Evolutionary conservation across 257 asterid genomes (phyloP), one percentile per base, ranked within the genome.

Genomic region (Salvia hispanica): DNA sequence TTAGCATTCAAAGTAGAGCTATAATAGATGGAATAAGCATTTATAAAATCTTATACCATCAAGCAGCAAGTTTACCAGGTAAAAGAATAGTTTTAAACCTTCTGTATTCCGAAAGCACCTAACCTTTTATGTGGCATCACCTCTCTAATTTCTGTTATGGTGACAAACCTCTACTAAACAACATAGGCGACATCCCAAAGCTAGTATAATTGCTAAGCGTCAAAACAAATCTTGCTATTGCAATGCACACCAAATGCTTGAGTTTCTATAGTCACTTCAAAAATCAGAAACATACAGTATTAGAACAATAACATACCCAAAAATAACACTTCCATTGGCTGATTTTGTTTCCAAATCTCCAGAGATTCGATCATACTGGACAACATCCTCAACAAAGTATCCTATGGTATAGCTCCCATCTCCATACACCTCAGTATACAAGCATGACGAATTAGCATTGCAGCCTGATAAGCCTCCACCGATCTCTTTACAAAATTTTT

Each of bases 321-420:
- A 94, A 74, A 91, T 84, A 79, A 91, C 97, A 75, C 85, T 94
- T 79, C 99, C 99, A 70, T 94, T 94, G 33, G 96, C 81, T 3
- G 93, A 78, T 62, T 81, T 84, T 54, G 99, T 94, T 74, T 94
- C 86, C 71, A 85, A 80, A 91, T 94, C 99, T 56, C 99, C 99
- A 37, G 99, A 94, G 37, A 94, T 96, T 66, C 83, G 86, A 79
- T 91, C 96, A 74, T 94, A 94, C 64, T 85, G 96, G 62, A 94
- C 92, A 73, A 85, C 56, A 64, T 94, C 99, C 87, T 91, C 85
- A 62, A 94, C 96, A 79, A 94, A 90, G 80, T 88, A 94, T 69
- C 99, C 99, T 82, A 94, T 81, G 85, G 85, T 94, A 69, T 79
- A 87, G 72, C 95, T 85, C 79, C 96, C 97, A 81, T 94, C 99